Evolutionary conservation across 148 eudicot genomes (phyloP).

Genomic region (Rhododendron henanense): DNA sequence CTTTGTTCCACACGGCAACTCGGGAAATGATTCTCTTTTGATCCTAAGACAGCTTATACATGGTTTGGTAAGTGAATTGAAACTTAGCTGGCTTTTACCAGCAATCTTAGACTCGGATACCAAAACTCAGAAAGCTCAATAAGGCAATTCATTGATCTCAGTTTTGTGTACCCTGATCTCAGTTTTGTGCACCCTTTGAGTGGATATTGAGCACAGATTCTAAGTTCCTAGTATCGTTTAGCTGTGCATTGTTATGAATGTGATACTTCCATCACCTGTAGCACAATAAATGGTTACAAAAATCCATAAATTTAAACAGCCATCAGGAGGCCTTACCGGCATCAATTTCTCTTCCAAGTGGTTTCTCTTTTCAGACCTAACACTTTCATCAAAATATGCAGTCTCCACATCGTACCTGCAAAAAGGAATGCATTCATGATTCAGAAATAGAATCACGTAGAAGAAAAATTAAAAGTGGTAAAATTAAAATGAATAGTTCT

Average conservation of each 20-base stretch:
- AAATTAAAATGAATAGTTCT: background rate
- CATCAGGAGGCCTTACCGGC: constrained; percentile 40
- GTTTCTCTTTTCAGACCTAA: constrained; percentile 68
- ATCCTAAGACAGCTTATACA: too few relatives aligned
- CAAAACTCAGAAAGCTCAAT: background rate
- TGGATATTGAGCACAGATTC: background rate
- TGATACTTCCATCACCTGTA: background rate
- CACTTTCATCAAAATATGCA: constrained; percentile 80
- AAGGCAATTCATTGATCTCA: background rate
- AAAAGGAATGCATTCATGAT: background rate
- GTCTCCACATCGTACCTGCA: constrained; percentile 80
- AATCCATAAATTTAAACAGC: background rate
- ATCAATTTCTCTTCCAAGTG: constrained; percentile 79
- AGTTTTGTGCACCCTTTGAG: background rate
- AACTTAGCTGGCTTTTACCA: background rate
- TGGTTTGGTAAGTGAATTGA: background rate
- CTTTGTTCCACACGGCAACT: too few relatives aligned
- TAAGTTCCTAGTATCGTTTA: background rate
- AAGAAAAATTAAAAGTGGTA: background rate
- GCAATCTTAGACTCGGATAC: background rate
- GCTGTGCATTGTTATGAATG: background rate
- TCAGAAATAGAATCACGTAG: too few relatives aligned
- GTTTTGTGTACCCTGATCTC: background rate
- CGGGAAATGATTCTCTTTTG: too few relatives aligned
- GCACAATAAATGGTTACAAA: background rate